Evolutionary conservation across 306 rosid species (phyloP).

Genomic region (Castanea sativa): DNA sequence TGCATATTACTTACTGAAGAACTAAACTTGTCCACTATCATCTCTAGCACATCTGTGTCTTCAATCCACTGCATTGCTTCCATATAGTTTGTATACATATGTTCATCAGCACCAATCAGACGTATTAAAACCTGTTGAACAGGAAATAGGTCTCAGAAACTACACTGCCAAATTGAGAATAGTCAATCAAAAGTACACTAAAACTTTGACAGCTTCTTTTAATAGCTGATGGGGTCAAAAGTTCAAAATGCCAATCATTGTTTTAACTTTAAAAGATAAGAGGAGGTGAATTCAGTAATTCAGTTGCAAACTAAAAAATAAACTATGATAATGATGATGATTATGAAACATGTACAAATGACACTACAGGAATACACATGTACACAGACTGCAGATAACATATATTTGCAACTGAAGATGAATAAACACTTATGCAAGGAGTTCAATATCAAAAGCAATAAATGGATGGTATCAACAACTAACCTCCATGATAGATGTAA

Average conservation of each 20-base stretch:
- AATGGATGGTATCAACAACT: constrained; percentile 31
- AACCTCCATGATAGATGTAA: constrained; percentile 99
- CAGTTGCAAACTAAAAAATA: not conserved
- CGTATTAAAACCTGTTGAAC: constrained; percentile 82
- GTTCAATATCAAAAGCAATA: constrained; percentile 22
- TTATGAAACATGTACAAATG: not conserved
- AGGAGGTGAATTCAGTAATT: not conserved
- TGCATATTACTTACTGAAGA: constrained; percentile 70
- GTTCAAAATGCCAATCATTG: not conserved
- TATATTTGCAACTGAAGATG: not conserved
- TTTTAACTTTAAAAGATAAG: not conserved
- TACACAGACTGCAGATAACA: constrained; percentile 19
- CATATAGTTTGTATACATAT: constrained; percentile 69
- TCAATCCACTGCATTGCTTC: constrained; percentile 96
- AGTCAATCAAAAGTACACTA: constrained; percentile 1
- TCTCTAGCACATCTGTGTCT: constrained; percentile 83
- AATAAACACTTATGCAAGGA: not conserved
- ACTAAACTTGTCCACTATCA: constrained; percentile 95
- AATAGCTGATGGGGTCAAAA: not conserved
- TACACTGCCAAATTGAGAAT: not conserved
- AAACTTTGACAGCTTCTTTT: constrained; percentile 3
- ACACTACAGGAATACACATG: not conserved
- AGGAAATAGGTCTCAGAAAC: constrained; percentile 16
- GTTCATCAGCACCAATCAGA: constrained; percentile 96
- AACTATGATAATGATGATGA: too few species aligned